Conservation (phyloP, 2,329 filamentous ascomycete species). For the Coleophoma cylindrospora region DNA sequence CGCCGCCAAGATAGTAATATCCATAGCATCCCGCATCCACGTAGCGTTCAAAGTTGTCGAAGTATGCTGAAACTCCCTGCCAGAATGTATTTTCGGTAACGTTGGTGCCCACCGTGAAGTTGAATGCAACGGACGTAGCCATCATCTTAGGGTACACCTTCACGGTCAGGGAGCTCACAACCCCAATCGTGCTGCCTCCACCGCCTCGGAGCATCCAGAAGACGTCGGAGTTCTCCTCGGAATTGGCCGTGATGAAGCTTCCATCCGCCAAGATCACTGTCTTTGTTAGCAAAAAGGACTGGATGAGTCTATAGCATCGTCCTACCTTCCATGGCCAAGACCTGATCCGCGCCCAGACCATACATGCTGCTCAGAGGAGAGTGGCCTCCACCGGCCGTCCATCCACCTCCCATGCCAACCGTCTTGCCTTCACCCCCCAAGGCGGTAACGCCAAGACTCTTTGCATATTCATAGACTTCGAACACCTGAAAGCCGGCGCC, state of each 20-base stretch:
- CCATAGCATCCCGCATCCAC: constrained; percentile 25
- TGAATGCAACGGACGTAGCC: constrained; percentile 33
- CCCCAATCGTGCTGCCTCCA: constrained; percentile 45
- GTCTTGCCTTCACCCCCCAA: constrained; percentile 49
- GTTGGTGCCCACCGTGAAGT: constrained; percentile 40
- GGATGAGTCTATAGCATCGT: not conserved
- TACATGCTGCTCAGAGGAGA: constrained; percentile 44
- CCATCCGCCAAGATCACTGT: constrained; percentile 15
- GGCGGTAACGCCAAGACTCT: constrained; percentile 37
- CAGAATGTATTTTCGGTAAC: constrained; percentile 42
- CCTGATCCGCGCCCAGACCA: constrained; percentile 57
- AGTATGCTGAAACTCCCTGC: constrained; percentile 46
- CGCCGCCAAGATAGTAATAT: constrained; percentile 27
- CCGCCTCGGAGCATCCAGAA: constrained; percentile 21
- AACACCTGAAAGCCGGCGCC: constrained; percentile 39
- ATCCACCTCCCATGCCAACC: constrained; percentile 36
- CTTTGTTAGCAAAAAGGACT: not conserved
- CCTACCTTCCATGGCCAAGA: constrained; percentile 46
- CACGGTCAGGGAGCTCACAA: constrained; percentile 55
- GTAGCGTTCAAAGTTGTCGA: constrained; percentile 35
- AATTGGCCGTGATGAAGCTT: constrained; percentile 13
- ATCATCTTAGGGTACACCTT: constrained; percentile 37
- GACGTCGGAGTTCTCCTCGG: constrained; percentile 14
- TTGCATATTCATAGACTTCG: constrained; percentile 34
- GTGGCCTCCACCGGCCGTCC: constrained; percentile 57